A percentile compares a stretch with the other conserved stretches of the same genome.
phyloP scores from a whole-genome alignment of 106 monocot genomes.

The Narthecium ossifragum region DNA sequence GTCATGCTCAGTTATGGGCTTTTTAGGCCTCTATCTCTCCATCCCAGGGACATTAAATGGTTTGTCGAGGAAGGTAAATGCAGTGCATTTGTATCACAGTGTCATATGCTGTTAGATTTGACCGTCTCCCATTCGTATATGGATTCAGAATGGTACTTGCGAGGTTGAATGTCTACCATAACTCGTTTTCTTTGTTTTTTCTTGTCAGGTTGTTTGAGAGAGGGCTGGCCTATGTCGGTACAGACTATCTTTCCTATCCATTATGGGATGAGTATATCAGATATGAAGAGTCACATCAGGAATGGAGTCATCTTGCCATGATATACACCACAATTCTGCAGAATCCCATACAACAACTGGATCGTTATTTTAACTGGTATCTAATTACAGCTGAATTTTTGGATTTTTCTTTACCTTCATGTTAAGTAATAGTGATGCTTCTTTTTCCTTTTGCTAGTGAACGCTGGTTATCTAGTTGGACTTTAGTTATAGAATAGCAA shows the following conservation, averaged over 20 bases:
- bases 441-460: too few species aligned
- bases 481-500: too few species aligned
- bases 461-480: too few species aligned
- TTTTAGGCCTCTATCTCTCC: constrained; percentile 29
- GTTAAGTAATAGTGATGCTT: too few species aligned
- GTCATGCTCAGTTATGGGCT: constrained; percentile 34
- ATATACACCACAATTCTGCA: constrained; percentile 93
- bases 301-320: constrained; percentile 74
- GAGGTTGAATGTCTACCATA: constrained; percentile 5
- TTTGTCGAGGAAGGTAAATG: constrained; percentile 67
- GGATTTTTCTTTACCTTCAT: too few species aligned
- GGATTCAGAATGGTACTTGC: constrained; percentile 5
- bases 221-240: constrained; percentile 94
- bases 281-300: constrained; percentile 89
- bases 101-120: constrained; percentile 16
- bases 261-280: constrained; percentile 99
- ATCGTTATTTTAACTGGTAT: constrained; percentile 97
- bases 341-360: constrained; percentile 87
- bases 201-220: constrained; percentile 85
- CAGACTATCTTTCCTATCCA: constrained; percentile 78
- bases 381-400: too few species aligned
- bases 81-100: constrained; percentile 39
- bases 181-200: constrained; percentile 14
- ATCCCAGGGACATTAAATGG: constrained; percentile 36
- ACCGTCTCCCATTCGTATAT: constrained; percentile 4